These are phyloP conservation scores for Abortiporus biennis DNA, from an alignment of 1,284 basidiomycete species.

Conservation along the genomic window DNA sequence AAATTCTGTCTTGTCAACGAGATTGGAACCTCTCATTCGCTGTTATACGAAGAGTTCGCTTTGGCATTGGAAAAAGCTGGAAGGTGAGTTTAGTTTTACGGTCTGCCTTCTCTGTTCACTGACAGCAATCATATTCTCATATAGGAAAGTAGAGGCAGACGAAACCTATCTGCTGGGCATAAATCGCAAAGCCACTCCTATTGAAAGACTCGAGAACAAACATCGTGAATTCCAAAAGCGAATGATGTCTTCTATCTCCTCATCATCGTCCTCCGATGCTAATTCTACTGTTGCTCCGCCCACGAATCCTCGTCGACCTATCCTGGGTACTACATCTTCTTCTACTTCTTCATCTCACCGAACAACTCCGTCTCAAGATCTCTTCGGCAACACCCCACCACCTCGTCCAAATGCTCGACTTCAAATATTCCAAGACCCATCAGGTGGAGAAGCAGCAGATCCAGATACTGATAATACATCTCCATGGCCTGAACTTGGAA, in stretches of 20 bases:
- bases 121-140: slow-evolving; percentile 1
- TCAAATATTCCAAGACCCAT: slow-evolving; percentile 66
- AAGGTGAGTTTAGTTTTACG: slow-evolving; percentile 46
- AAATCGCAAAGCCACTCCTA: slow-evolving; percentile 73
- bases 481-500: slow-evolving; percentile 67
- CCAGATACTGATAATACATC: slow-evolving; percentile 17
- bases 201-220: slow-evolving; percentile 80
- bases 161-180: slow-evolving; percentile 85
- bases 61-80: slow-evolving; percentile 71
- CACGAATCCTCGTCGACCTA: slow-evolving; percentile 31
- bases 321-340: slow-evolving; percentile 13
- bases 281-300: slow-evolving; percentile 13
- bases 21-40: slow-evolving; percentile 76
- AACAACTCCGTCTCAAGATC: slow-evolving; percentile 15
- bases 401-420: slow-evolving; percentile 52
- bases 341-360: slow-evolving; percentile 5
- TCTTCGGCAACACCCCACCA: slow-evolving; percentile 6
- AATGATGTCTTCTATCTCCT: slow-evolving; percentile 48
- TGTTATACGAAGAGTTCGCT: slow-evolving; percentile 92
- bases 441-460: slow-evolving; percentile 36
- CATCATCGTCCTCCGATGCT: slow-evolving; percentile 18
- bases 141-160: slow-evolving; percentile 86
- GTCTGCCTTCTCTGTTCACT: not conserved
- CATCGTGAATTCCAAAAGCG: slow-evolving; percentile 88
- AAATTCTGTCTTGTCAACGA: slow-evolving; percentile 85